A percentile compares a stretch with the other conserved stretches of the same genome.
These are phyloP conservation scores for Neopestalotiopsis sp. DNA, from an alignment of 2,329 filamentous ascomycete species.

Conservation along the genomic window DNA sequence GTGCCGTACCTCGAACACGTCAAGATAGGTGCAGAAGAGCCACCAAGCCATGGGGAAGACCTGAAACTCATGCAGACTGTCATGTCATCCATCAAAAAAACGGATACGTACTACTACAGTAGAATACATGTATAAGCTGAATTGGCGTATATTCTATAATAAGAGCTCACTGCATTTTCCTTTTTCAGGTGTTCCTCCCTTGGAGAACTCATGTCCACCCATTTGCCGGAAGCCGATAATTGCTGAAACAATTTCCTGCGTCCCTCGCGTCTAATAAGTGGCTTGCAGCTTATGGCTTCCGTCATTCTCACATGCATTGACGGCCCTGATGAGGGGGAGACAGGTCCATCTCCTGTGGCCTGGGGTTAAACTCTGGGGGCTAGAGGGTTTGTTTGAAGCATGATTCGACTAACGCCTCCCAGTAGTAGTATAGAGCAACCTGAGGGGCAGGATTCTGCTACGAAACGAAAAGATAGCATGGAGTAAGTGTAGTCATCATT, in stretches of 20 bases:
- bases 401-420: background rate
- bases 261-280: background rate
- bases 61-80: background rate
- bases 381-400: background rate
- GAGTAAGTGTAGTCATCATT: background rate
- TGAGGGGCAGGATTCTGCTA: background rate
- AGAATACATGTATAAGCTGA: background rate
- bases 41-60: background rate
- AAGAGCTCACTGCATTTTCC: background rate
- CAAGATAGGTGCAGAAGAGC: background rate
- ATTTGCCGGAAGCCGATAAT: background rate
- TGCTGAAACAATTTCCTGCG: background rate
- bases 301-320: slow-evolving; percentile 4
- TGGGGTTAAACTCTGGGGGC: background rate
- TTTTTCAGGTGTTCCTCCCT: background rate
- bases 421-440: background rate
- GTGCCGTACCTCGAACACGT: background rate
- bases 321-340: background rate
- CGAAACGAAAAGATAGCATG: no score
- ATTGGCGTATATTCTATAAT: background rate
- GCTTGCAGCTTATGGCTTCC: background rate
- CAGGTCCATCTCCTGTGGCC: background rate
- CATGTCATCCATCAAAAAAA: background rate
- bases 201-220: background rate
- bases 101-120: background rate